Evolutionary conservation across 192 early-diverging fungal genomes (phyloP).

Genomic region (Podila clonocystis): DNA sequence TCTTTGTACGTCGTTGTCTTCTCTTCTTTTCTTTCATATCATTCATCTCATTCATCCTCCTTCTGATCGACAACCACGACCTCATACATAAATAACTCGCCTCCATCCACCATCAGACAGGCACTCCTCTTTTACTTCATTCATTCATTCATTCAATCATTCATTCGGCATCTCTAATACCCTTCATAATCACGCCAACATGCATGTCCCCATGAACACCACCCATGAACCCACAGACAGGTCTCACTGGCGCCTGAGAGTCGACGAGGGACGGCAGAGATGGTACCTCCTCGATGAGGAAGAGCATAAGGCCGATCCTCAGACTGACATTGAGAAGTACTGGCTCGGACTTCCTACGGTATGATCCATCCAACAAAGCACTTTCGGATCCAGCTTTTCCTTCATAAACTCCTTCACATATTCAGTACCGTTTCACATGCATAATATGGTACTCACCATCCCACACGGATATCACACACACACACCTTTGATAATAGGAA

Average conservation of each 20-base stretch:
- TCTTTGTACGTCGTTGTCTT: not conserved
- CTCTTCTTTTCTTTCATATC: not conserved
- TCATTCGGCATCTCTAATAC: not conserved
- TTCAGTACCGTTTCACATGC: not conserved
- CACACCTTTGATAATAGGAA: conserved; percentile 45
- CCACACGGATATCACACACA: too few species aligned
- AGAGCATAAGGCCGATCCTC: conserved; percentile 69
- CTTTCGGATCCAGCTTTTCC: not conserved
- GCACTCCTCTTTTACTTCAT: not conserved
- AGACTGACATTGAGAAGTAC: conserved; percentile 85
- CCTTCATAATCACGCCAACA: not conserved
- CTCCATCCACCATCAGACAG: not conserved
- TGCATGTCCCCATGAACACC: conserved; percentile 3
- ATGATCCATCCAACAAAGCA: not conserved
- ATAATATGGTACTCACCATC: too few species aligned
- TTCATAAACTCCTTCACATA: not conserved
- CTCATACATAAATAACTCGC: not conserved
- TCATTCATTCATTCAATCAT: conserved; percentile 2
- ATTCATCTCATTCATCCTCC: not conserved
- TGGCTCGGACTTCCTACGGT: conserved; percentile 83
- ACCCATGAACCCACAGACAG: conserved; percentile 71
- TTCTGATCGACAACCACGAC: not conserved
- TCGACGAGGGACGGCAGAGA: conserved; percentile 88
- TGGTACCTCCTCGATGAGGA: conserved; percentile 86
- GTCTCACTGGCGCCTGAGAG: conserved; percentile 85